Evolutionary conservation across 1,139 yeast species (phyloP).

Genomic region (Suhomyces taliae): DNA sequence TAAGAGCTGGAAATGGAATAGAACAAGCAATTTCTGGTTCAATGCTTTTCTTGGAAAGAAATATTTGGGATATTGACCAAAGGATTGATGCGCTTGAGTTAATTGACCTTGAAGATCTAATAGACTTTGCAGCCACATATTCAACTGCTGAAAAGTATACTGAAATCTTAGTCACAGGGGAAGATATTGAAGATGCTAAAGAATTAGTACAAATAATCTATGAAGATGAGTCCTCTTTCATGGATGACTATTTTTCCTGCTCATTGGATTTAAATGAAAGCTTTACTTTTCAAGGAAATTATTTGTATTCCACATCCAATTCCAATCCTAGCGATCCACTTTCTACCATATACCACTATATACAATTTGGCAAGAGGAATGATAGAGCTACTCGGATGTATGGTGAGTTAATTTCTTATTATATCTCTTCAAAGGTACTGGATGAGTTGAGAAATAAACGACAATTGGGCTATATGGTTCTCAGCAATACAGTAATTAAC

Average conservation of each 20-base stretch:
- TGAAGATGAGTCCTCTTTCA: background rate
- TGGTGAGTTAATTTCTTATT: conserved; percentile 45
- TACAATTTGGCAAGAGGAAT: conserved; percentile 54
- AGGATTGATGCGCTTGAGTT: conserved; percentile 41
- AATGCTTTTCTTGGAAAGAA: conserved; percentile 51
- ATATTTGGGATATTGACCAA: conserved; percentile 51
- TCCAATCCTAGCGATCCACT: conserved; percentile 45
- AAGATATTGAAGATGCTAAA: conserved; percentile 20
- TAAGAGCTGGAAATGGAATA: conserved; percentile 40
- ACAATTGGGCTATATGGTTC: conserved; percentile 51
- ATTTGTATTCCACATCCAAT: conserved; percentile 23
- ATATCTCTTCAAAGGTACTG: conserved; percentile 40
- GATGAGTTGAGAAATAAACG: conserved; percentile 50
- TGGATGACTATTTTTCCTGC: background rate
- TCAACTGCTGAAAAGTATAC: conserved; percentile 28
- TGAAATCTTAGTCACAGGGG: conserved; percentile 53
- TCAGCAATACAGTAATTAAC: conserved; percentile 53
- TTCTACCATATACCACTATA: conserved; percentile 48
- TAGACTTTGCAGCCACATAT: conserved; percentile 21
- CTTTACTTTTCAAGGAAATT: conserved; percentile 17
- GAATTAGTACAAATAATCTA: conserved; percentile 16
- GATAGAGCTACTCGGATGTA: conserved; percentile 33
- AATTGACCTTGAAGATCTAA: conserved; percentile 22
- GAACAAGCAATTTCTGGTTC: conserved; percentile 47
- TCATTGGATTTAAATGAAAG: background rate